Evolutionary conservation across 306 rosid species (phyloP).

Genomic region (Datisca glomerata): DNA sequence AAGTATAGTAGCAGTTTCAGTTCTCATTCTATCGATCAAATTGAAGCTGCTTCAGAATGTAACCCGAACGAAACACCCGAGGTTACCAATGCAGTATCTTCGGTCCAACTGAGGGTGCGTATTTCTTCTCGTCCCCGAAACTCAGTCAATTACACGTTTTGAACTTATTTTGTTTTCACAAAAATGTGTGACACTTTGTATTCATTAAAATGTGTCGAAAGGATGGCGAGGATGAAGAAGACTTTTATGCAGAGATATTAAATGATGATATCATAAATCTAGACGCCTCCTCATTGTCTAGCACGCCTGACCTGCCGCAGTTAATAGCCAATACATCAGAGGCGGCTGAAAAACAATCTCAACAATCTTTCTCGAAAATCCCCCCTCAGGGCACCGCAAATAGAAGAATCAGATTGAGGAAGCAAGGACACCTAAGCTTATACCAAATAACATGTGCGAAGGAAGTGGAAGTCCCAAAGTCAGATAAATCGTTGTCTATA

Average conservation of each 20-base stretch:
- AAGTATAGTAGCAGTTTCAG: conserved; percentile 41
- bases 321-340: conserved; percentile 2
- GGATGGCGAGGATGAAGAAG: conserved; percentile 51
- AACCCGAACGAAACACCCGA: conserved; percentile 30
- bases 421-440: neutral
- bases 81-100: conserved; percentile 23
- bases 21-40: conserved; percentile 61
- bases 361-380: conserved; percentile 15
- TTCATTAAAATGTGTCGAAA: conserved; percentile 19
- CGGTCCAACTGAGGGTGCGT: conserved; percentile 33
- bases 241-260: conserved; percentile 64
- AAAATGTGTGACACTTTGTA: no score
- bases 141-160: no score
- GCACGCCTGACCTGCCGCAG: conserved; percentile 3
- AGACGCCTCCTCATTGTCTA: conserved; percentile 33
- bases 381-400: conserved; percentile 57
- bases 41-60: conserved; percentile 50
- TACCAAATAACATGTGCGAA: neutral
- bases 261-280: conserved; percentile 71
- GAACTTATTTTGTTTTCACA: no score
- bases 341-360: conserved; percentile 17
- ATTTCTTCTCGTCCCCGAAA: no score
- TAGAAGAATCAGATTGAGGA: conserved; percentile 33
- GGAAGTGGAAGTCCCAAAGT: conserved; percentile 6
- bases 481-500: conserved; percentile 19